Base-by-base conservation (phyloP, 208 protist species). In the Leishmania arabica region DNA sequence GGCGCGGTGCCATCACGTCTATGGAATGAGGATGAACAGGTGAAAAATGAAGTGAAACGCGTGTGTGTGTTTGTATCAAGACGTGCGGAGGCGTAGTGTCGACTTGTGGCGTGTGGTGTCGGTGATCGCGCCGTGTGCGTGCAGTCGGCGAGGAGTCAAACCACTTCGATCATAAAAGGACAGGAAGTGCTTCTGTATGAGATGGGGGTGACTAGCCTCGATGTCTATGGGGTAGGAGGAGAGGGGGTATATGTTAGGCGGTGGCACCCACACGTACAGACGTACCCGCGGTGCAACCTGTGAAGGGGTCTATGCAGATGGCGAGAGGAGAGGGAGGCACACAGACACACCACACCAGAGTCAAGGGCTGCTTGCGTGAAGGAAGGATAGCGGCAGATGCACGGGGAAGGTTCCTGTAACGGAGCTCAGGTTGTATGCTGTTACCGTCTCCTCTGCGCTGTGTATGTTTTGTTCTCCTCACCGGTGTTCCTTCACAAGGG, bases 1-100 rank as follows among this genome's bases (percentile, higher is more conserved):
- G 42, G 13, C 75, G 80, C 40, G 80, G 80, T 5, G 75, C 74
- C 80, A 84, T 75, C 31, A n/a, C 34, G n/a, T 84, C 64, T 65
- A 47, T 24, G 37, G 5, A 42, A 66, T 19, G 64, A 21, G 2
- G 13, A 31, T 34, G 53, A 34, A 24, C 0, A 42, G 49, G 45
- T 21, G 42, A 75, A 49, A 54, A 7, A 51, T 9, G 31, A 73
- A 62, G 15, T 51, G 7, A 17, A 76, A 17, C 4, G 37, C 40
- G 34, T 34, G 34, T 34, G 34, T 19, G 42, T 21, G 11, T 17
- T 31, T 73, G 68, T 73, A 21, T 15, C 27, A 34, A 49, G 7
- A 54, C 49, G 7, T n/a, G 13, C 1, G 42, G 9, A n/a, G 27
- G n/a, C 42, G 31, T 45, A 37, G 45, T 7, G 2, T 27, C 42